Evolutionary conservation across 2,329 filamentous ascomycete genomes (phyloP), one percentile per base, ranked within the genome.

Genomic region (Cordyceps cateniannulata): DNA sequence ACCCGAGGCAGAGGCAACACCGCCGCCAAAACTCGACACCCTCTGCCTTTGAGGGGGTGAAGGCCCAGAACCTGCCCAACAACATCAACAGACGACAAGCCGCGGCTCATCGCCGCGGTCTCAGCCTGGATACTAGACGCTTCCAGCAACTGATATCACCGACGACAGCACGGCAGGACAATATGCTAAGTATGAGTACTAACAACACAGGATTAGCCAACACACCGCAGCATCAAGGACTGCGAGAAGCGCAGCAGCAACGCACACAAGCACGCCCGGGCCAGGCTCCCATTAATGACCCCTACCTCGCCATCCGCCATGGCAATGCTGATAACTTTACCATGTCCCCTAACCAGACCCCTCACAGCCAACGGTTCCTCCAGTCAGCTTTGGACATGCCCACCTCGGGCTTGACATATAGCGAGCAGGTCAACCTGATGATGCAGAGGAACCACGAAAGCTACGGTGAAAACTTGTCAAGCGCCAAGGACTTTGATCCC

Each of bases 221-320:
- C 63, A 67, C 64, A 68, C 78, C 79, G 83, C 89, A 93, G 84
- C 88, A 91, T 84, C 67, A 69, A 60, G 82, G 85, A 79, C 84
- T 91, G 87, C 89, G 88, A 88, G 89, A 90, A 90, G 84, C 88
- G 86, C 91, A 93, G 85, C 86, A 90, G 87, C 90, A 92, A 81
- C 85, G 85, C 84, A 83, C 86, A 65, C 74, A 76, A 83, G 84
- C 85, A 84, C 86, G 89, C 85, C 88, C 88, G 85, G 87, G 88
- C 83, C 62, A 47, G 47, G 47, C 24, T 68, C 55, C 47, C 42
- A 49, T 5, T 3, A 52, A 61, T 71, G 62, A 70, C 57, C 61
- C 62, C 57, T 66, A 71, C 62, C 66, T 67, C 65, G 66, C 69
- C 63, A 63, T 72, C 66, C 66, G 73, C 63, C 63, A 69, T 61